phyloP scores from a whole-genome alignment of 306 rosid genomes.

The Alnus rubra region DNA sequence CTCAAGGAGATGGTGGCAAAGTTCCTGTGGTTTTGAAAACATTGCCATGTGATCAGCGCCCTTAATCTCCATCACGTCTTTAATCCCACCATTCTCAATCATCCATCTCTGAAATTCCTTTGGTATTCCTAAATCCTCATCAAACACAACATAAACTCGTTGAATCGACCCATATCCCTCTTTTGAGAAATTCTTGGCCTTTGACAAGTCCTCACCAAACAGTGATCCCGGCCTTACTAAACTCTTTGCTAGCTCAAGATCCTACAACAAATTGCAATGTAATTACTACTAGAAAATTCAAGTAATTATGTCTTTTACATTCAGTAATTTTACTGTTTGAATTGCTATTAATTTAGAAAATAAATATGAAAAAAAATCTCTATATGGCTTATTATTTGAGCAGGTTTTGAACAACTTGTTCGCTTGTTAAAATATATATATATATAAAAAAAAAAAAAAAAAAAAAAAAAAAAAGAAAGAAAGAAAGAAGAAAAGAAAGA shows the following conservation, averaged over 20 bases:
- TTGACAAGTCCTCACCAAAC: constrained; percentile 39
- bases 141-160: constrained; percentile 24
- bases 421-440: too few species aligned
- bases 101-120: constrained; percentile 45
- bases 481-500: too few species aligned
- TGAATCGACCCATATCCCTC: constrained; percentile 47
- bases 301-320: too few species aligned
- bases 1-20: constrained; percentile 33
- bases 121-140: constrained; percentile 35
- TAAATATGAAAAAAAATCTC: too few species aligned
- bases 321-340: too few species aligned
- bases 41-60: constrained; percentile 53
- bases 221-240: constrained; percentile 41
- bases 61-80: constrained; percentile 40
- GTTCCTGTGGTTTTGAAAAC: constrained; percentile 37
- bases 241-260: constrained; percentile 45
- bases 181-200: constrained; percentile 36
- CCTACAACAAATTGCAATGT: constrained; percentile 31
- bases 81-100: constrained; percentile 44
- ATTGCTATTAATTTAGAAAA: too few species aligned
- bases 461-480: too few species aligned
- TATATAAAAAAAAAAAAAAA: too few species aligned
- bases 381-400: too few species aligned
- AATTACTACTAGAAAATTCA: neutral
- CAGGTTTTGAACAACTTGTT: too few species aligned